These are phyloP conservation scores for Uronychia setigera DNA, from an alignment of 73 alveolate genomes.

Conservation along the genomic window DNA sequence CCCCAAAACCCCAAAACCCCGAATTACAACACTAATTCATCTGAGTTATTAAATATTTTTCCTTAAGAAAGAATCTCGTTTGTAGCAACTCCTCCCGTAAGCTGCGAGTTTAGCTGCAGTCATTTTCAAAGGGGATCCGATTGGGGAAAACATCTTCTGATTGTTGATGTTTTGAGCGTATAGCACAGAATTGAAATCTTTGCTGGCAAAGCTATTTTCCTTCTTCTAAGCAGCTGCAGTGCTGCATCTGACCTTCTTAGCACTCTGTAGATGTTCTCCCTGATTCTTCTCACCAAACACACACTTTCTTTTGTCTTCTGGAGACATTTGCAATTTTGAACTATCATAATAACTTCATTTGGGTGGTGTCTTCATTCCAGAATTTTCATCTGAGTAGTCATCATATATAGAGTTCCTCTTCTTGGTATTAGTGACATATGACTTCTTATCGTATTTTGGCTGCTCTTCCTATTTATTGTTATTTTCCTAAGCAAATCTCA, in stretches of 20 bases:
- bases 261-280: constrained; percentile 28
- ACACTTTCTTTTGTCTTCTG: constrained; percentile 38
- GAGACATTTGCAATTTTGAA: constrained; percentile 19
- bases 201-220: neutral
- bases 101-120: neutral
- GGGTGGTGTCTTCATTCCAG: constrained; percentile 1
- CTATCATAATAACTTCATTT: neutral
- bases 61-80: neutral
- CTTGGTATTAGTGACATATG: no score
- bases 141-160: neutral
- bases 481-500: no score
- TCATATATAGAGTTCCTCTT: no score
- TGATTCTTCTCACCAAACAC: constrained; percentile 29
- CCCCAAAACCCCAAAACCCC: no score
- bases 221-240: no score
- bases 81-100: neutral
- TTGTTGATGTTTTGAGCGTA: neutral
- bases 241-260: constrained; percentile 22
- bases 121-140: neutral
- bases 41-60: no score
- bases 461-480: no score
- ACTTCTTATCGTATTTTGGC: no score
- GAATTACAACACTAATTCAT: no score
- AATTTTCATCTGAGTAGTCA: no score
- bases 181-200: neutral